Evolutionary conservation across 2,329 filamentous ascomycete species (phyloP).

Genomic region (Nannizziopsis arthrosporioides): DNA sequence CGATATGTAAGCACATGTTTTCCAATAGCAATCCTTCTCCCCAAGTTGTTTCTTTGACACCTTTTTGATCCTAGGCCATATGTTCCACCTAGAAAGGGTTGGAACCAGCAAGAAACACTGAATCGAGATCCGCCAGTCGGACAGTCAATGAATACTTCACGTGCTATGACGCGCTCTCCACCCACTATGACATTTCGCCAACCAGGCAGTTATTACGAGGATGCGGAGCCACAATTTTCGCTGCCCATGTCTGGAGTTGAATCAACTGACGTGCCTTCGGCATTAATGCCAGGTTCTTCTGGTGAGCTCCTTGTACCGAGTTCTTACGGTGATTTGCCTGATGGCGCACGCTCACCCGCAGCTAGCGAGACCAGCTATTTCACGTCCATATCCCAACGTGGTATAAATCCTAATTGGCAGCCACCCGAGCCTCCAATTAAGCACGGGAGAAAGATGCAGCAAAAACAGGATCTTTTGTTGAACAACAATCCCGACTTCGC

Average conservation of each 20-base stretch:
- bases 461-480: slow-evolving; percentile 61
- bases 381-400: slow-evolving; percentile 79
- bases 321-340: slow-evolving; percentile 53
- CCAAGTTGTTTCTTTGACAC: slow-evolving; percentile 3
- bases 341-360: slow-evolving; percentile 57
- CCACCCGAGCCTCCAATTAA: slow-evolving; percentile 32
- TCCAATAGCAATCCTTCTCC: slow-evolving; percentile 2
- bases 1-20: slow-evolving; percentile 51
- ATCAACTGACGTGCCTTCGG: slow-evolving; percentile 15
- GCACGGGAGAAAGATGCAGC: slow-evolving; percentile 37
- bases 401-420: slow-evolving; percentile 77
- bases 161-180: slow-evolving; percentile 17
- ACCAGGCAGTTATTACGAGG: slow-evolving; percentile 66
- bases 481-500: slow-evolving; percentile 79
- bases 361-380: slow-evolving; percentile 74
- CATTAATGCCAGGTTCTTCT: slow-evolving; percentile 29
- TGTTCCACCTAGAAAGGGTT: slow-evolving; percentile 37
- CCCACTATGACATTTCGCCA: slow-evolving; percentile 29
- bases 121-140: slow-evolving; percentile 1
- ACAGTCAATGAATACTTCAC: slow-evolving; percentile 14
- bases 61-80: slow-evolving; percentile 21
- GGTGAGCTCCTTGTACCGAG: slow-evolving; percentile 34
- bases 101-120: slow-evolving; percentile 19
- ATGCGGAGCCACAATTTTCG: slow-evolving; percentile 79
- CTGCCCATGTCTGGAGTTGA: slow-evolving; percentile 25